Evolutionary conservation across 805 yeast species (phyloP), one percentile per base, ranked within the genome.

Genomic region (Jamesozyma jinghongensis): DNA sequence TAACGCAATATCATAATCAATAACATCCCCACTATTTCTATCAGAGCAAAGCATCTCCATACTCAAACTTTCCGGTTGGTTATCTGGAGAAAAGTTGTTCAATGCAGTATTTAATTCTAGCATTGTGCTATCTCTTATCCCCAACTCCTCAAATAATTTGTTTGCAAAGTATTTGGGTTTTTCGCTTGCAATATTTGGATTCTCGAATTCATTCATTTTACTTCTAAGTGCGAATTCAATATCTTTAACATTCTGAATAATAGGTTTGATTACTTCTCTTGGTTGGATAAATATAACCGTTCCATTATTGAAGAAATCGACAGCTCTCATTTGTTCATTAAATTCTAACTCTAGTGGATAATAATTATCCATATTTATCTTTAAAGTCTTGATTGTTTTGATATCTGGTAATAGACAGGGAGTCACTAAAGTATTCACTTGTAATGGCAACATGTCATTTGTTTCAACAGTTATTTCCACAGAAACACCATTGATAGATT

Each of bases 361-460:
- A 53, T 75, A 76, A 11, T 71, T 73, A 2, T 68, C 58, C 4
- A 73, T 66, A 3, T 57, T 50, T 0, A 80, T 71, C 32, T 65
- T 63, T 2, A 86, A 69, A 5, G 62, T 61, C 7, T 52, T 42
- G 7, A 86, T 76, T 0, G 62, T 61, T 12, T 68, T 65, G 22
- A 81, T 51, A 25, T 73, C 71, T 0, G 95, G 92, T 32, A 87
- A 54, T 34, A 85, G 61, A 46, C 83, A 75, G 0, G 97, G 97
- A 0, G 92, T 65, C 6, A 54, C 41, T 5, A 69, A 38, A 40
- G 3, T 50, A 37, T 5, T 59, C 36, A 1, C 78, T 77, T 51
- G 68, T 10, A 19, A n/a, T n/a, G n/a, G 11, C 10, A 25, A 16
- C 6, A 14, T 62, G 63, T 44, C 69, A 37, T 5, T 47, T 45